Evolutionary conservation across 352 stramenopile species (phyloP), one percentile per base, ranked within the genome.

Genomic region (Globisporangium echinulatum): DNA sequence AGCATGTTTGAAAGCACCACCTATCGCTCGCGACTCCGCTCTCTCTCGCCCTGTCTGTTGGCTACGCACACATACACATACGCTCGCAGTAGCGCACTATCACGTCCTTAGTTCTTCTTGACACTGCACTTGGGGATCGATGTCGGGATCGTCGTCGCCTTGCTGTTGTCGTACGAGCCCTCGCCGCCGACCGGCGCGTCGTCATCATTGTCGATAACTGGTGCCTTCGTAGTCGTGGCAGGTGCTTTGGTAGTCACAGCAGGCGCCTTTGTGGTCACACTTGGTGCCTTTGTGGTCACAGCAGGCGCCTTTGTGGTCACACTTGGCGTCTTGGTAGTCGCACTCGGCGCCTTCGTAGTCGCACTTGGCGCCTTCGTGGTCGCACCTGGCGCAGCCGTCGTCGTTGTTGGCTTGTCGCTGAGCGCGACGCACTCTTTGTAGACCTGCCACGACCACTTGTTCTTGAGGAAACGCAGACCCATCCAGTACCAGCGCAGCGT

Each of bases 371-470:
- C 46, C 37, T 61, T 61, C 15, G 52, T 37, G 6, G 46, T 48
- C 1, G 55, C 7, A 3, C 13, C 48, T 11, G 56, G 56, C 10
- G 38, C 15, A 37, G 54, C 56, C 2, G 56, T 61, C 2, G 48
- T 61, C 1, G 48, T 49, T 4, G 48, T 14, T 33, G 52, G 40
- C 25, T 56, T 50, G 59, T 63, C 52, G 37, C 52, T 58, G 47
- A 64, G 39, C 33, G 59, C 52, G 19, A 64, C 67, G 46, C 75
- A 81, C 0, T 71, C 67, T 67, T 85, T 83, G 67, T 85, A 85
- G 15, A 85, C 59, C 62, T 81, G 71, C 73, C 75, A 85, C 56
- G 73, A 82, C 62, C 74, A 79, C 53, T 54, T 69, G 39, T 81
- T 75, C 19, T 82, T 69, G n/a, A 76, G 59, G 53, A 69, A 73